These are phyloP conservation scores for Carnegiea gigantea DNA, from an alignment of 179 eudicot species.

Conservation along the genomic window DNA sequence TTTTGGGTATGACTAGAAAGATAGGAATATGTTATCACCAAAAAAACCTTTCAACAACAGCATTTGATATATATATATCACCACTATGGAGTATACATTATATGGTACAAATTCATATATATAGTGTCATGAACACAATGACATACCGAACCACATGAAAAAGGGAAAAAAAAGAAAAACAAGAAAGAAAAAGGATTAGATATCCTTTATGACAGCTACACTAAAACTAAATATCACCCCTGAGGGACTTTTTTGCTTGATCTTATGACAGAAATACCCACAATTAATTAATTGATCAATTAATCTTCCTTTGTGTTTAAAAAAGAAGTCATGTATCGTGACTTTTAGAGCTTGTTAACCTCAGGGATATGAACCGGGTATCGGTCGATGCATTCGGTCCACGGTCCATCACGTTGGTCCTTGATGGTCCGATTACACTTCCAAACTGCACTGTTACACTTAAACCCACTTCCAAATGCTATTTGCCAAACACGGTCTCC, in stretches of 20 bases:
- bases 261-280: neutral
- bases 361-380: slow-evolving; percentile 79
- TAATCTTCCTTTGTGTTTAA: slow-evolving; percentile 1
- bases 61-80: neutral
- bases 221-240: slow-evolving; percentile 5
- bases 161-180: neutral
- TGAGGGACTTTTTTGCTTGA: neutral
- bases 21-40: neutral
- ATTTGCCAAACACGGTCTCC: slow-evolving; percentile 83
- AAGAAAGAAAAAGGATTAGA: neutral
- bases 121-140: neutral
- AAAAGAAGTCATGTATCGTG: neutral
- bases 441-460: slow-evolving; percentile 86
- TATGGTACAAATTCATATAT: neutral
- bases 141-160: neutral
- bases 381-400: slow-evolving; percentile 64
- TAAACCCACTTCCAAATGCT: slow-evolving; percentile 81
- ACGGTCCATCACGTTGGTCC: slow-evolving; percentile 46
- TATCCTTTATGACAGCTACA: slow-evolving; percentile 16
- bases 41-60: neutral
- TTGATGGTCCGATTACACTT: slow-evolving; percentile 52
- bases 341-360: slow-evolving; percentile 50
- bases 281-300: slow-evolving; percentile 14
- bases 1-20: too few relatives aligned
- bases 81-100: neutral